Evolutionary conservation across 148 eudicot genomes (phyloP).

Genomic region (Cornus florida): DNA sequence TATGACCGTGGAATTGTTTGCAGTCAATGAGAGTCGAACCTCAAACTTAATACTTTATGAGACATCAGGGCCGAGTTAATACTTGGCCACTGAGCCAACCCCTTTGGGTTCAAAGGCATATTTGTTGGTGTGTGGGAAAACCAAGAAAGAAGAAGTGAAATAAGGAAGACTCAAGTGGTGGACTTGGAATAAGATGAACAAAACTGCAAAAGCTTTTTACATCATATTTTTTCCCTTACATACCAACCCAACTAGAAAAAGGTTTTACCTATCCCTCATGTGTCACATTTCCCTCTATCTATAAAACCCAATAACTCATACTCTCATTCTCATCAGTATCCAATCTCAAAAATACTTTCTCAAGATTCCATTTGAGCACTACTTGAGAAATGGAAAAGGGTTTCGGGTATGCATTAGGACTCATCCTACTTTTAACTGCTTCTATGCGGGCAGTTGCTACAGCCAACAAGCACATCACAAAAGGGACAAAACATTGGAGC

Average conservation of each 20-base stretch:
- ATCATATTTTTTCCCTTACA: not conserved
- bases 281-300: not conserved
- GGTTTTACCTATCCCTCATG: not conserved
- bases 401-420: not conserved
- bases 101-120: no score
- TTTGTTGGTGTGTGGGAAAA: not conserved
- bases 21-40: no score
- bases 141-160: not conserved
- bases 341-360: not conserved
- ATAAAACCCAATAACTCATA: slow-evolving; percentile 7
- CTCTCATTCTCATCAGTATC: not conserved
- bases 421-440: slow-evolving; percentile 18
- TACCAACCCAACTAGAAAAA: slow-evolving; percentile 7
- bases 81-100: no score
- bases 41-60: no score
- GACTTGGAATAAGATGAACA: not conserved
- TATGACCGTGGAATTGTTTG: no score
- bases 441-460: slow-evolving; percentile 15
- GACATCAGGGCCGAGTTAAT: no score
- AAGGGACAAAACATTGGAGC: slow-evolving; percentile 14
- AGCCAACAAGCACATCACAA: slow-evolving; percentile 24
- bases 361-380: not conserved
- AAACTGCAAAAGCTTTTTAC: not conserved
- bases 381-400: slow-evolving; percentile 15
- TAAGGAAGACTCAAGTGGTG: not conserved